Percentiles rank a stretch among this genome's conserved stretches.
phyloP scores from a whole-genome alignment of 23 red algal genomes.

The Gracilaria gracilis region DNA sequence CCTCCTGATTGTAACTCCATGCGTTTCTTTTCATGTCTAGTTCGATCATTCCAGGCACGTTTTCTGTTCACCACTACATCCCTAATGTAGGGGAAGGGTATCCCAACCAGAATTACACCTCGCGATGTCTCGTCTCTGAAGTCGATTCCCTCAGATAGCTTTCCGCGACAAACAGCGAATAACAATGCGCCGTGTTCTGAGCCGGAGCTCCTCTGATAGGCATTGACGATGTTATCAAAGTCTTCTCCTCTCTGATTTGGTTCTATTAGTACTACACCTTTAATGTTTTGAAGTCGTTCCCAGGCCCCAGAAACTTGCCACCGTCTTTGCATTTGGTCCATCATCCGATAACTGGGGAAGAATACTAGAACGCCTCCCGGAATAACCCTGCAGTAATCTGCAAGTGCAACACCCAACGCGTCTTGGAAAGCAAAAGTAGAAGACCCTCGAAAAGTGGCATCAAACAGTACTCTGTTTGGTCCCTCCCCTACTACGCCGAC shows the following conservation, averaged over 20 bases:
- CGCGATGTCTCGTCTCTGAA: conserved; percentile 81
- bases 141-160: conserved; percentile 92
- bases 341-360: conserved; percentile 87
- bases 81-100: conserved; percentile 78
- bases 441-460: conserved; percentile 61
- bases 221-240: conserved; percentile 46
- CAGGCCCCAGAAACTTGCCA: conserved; percentile 69
- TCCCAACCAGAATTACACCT: conserved; percentile 84
- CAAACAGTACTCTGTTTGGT: conserved; percentile 31
- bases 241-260: conserved; percentile 58
- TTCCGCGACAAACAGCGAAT: conserved; percentile 90
- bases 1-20: conserved; percentile 26
- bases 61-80: conserved; percentile 83
- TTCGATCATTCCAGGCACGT: conserved; percentile 80
- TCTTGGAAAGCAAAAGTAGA: conserved; percentile 80
- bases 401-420: conserved; percentile 67
- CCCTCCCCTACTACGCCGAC: conserved; percentile 57
- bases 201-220: conserved; percentile 38
- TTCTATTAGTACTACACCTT: conserved; percentile 65
- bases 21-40: conserved; percentile 35
- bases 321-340: conserved; percentile 50
- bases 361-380: conserved; percentile 87
- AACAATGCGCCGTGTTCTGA: conserved; percentile 69
- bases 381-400: conserved; percentile 68
- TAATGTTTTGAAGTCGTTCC: conserved; percentile 54